These are phyloP conservation scores for Glonium stellatum DNA, from an alignment of 495 filamentous ascomycete species.

Conservation along the genomic window DNA sequence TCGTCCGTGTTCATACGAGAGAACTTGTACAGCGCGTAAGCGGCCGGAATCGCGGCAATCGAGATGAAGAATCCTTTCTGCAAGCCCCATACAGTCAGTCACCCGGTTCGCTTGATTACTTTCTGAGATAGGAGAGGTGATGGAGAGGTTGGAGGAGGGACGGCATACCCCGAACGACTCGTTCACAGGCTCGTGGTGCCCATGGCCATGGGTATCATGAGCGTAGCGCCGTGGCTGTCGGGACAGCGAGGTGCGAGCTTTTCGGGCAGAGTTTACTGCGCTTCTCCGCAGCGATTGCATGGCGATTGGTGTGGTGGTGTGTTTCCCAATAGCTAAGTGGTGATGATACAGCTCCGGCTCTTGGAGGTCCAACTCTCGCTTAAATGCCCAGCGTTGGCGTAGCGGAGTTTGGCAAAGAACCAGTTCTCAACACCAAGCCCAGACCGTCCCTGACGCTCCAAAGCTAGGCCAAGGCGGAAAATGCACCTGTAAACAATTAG, in stretches of 20 bases:
- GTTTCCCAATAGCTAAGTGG: conserved; percentile 7
- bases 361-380: not conserved
- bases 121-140: conserved; percentile 9
- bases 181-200: conserved; percentile 46
- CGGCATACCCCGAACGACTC: conserved; percentile 58
- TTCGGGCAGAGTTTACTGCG: conserved; percentile 31
- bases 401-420: not conserved
- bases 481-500: too few species aligned
- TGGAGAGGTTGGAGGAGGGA: conserved; percentile 3
- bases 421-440: too few species aligned
- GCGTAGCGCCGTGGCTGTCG: conserved; percentile 33
- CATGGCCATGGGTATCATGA: conserved; percentile 24
- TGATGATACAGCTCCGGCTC: conserved; percentile 18
- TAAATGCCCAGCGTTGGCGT: not conserved
- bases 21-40: conserved; percentile 49
- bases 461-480: too few species aligned
- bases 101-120: not conserved
- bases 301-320: conserved; percentile 14
- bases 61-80: conserved; percentile 62
- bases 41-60: conserved; percentile 51
- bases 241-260: conserved; percentile 20
- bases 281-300: conserved; percentile 36
- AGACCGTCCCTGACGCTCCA: too few species aligned
- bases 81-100: conserved; percentile 23
- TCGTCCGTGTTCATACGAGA: conserved; percentile 42